Conservation (phyloP, 2,329 filamentous ascomycete genomes). For the Incumbomyces delicatus region DNA sequence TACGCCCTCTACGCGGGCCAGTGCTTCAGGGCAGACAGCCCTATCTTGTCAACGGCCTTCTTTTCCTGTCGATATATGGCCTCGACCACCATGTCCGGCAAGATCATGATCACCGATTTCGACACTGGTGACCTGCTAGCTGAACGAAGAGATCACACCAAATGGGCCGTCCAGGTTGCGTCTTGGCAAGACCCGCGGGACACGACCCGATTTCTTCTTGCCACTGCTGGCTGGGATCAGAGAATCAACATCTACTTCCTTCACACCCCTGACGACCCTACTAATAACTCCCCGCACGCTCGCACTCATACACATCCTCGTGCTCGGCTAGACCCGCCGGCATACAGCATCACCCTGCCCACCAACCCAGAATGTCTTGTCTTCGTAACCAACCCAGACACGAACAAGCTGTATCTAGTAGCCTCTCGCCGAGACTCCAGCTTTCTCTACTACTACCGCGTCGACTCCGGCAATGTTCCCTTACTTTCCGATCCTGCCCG, state of each 20-base stretch:
- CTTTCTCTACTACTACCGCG: conserved; percentile 46
- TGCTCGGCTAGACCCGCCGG: conserved; percentile 27
- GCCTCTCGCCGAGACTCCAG: conserved; percentile 50
- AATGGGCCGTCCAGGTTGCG: conserved; percentile 46
- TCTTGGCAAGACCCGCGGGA: conserved; percentile 14
- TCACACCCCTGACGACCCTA: conserved; percentile 16
- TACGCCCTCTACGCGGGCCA: conserved; percentile 12
- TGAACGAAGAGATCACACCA: conserved; percentile 46
- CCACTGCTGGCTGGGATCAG: conserved; percentile 53
- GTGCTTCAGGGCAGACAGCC: conserved; percentile 21
- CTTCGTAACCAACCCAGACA: conserved; percentile 43
- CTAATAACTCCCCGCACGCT: conserved; percentile 9
- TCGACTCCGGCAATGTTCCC: conserved; percentile 12
- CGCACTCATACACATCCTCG: too few relatives aligned
- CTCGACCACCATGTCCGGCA: conserved; percentile 51
- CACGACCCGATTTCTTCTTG: conserved; percentile 22
- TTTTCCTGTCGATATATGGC: conserved; percentile 38
- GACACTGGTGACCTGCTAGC: conserved; percentile 30
- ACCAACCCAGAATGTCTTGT: conserved; percentile 50
- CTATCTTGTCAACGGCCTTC: conserved; percentile 43
- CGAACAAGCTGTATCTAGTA: conserved; percentile 39
- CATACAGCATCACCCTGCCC: conserved; percentile 34
- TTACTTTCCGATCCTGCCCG: not conserved
- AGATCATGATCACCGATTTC: conserved; percentile 40
- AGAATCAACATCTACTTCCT: conserved; percentile 44